Conservation (phyloP, 148 eudicot species). For the Chenopodium formosanum region DNA sequence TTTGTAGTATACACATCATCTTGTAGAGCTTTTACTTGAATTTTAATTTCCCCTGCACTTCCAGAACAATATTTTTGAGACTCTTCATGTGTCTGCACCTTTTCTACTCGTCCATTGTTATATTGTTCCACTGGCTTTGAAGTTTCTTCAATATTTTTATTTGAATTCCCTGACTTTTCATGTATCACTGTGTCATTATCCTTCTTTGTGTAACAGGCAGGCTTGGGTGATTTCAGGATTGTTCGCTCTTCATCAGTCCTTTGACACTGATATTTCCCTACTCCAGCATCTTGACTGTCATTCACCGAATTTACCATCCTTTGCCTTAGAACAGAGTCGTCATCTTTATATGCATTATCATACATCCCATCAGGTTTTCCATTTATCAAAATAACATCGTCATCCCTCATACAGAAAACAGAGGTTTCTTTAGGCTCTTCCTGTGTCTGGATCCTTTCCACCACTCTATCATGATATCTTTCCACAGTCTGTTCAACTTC, state of each 20-base stretch:
- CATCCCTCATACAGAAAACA: background rate
- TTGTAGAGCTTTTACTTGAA: background rate
- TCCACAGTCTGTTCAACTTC: background rate
- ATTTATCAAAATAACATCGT: background rate
- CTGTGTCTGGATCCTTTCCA: background rate
- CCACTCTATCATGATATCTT: background rate
- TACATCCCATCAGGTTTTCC: background rate
- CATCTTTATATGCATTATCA: background rate
- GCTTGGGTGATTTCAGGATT: background rate
- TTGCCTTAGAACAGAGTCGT: background rate
- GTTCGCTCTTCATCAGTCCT: background rate
- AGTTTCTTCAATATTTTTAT: background rate
- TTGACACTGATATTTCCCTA: background rate
- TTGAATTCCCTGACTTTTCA: background rate
- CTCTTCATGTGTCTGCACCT: constrained; percentile 12
- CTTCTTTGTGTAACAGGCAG: background rate
- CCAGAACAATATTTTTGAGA: constrained; percentile 12
- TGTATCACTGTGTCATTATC: background rate
- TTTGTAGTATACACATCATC: background rate
- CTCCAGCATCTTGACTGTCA: background rate
- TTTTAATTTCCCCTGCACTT: background rate
- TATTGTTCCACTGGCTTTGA: background rate
- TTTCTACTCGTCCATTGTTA: background rate
- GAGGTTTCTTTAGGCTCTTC: background rate
- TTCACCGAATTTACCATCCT: background rate